Percentiles rank a stretch among this genome's conserved stretches.
phyloP scores from a whole-genome alignment of 306 rosid genomes.

The Astragalus glycyphyllos region DNA sequence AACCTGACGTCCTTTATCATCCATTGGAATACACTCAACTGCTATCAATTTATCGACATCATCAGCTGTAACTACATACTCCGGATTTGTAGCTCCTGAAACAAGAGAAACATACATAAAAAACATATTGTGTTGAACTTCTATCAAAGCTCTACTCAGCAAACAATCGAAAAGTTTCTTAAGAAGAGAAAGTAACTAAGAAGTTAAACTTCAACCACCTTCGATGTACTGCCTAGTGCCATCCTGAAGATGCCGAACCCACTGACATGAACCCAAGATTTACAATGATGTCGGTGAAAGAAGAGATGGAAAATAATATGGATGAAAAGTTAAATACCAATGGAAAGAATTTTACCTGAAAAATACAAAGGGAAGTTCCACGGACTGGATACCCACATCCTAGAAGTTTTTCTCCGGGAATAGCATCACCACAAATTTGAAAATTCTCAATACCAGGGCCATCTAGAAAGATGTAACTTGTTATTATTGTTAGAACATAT shows the following conservation, averaged over 20 bases:
- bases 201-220: slow-evolving; percentile 56
- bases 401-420: slow-evolving; percentile 88
- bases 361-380: slow-evolving; percentile 92
- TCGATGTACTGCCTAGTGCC: slow-evolving; percentile 95
- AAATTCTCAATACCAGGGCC: slow-evolving; percentile 91
- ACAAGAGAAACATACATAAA: slow-evolving; percentile 29
- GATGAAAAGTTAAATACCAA: slow-evolving; percentile 28
- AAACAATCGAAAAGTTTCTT: slow-evolving; percentile 27
- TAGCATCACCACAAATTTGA: slow-evolving; percentile 87
- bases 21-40: slow-evolving; percentile 98
- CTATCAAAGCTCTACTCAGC: slow-evolving; percentile 6
- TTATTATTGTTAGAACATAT: slow-evolving; percentile 23
- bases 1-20: slow-evolving; percentile 94
- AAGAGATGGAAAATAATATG: slow-evolving; percentile 4
- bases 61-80: slow-evolving; percentile 88
- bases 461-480: slow-evolving; percentile 49
- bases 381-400: slow-evolving; percentile 94
- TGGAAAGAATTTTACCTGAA: slow-evolving; percentile 73
- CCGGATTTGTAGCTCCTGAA: slow-evolving; percentile 98
- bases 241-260: slow-evolving; percentile 98
- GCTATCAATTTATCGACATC: slow-evolving; percentile 93
- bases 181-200: not conserved
- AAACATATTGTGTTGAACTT: slow-evolving; percentile 27
- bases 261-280: slow-evolving; percentile 58
- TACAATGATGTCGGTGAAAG: slow-evolving; percentile 35